phyloP scores from a whole-genome alignment of 441 rosid species.

The Populus hybrid region DNA sequence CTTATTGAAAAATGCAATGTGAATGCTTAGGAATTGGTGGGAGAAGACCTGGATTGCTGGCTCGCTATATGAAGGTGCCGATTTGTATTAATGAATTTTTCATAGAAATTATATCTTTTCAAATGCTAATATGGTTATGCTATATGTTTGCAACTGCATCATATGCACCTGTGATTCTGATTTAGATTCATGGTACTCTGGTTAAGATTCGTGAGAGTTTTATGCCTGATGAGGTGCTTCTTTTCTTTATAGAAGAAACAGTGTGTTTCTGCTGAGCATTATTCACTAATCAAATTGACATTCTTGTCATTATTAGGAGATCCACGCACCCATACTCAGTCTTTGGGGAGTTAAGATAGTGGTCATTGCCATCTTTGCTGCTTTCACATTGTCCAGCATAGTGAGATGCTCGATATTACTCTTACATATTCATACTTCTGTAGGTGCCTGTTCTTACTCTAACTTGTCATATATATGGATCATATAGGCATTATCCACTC shows the following conservation, averaged over 20 bases:
- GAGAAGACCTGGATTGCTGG: constrained; percentile 71
- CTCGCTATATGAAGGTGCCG: constrained; percentile 91
- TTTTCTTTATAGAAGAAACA: not conserved
- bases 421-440: constrained; percentile 11
- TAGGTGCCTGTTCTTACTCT: constrained; percentile 6
- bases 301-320: constrained; percentile 46
- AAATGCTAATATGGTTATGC: not conserved
- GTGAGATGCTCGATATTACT: constrained; percentile 49
- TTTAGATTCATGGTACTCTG: not conserved
- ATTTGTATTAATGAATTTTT: not conserved
- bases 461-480: constrained; percentile 19
- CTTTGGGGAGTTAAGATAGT: constrained; percentile 77
- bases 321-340: constrained; percentile 83
- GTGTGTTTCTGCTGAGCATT: not conserved
- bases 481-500: constrained; percentile 72
- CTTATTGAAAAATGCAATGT: constrained; percentile 29
- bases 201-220: not conserved
- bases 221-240: not conserved
- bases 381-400: constrained; percentile 73
- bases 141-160: not conserved
- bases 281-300: constrained; percentile 15
- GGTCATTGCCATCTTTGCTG: constrained; percentile 74
- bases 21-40: constrained; percentile 56
- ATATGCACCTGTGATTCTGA: not conserved
- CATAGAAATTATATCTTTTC: constrained; percentile 3